Percentiles rank a stretch among this genome's conserved stretches.
phyloP scores from a whole-genome alignment of 2,329 filamentous ascomycete species.

The Colletotrichum euphorbiae region DNA sequence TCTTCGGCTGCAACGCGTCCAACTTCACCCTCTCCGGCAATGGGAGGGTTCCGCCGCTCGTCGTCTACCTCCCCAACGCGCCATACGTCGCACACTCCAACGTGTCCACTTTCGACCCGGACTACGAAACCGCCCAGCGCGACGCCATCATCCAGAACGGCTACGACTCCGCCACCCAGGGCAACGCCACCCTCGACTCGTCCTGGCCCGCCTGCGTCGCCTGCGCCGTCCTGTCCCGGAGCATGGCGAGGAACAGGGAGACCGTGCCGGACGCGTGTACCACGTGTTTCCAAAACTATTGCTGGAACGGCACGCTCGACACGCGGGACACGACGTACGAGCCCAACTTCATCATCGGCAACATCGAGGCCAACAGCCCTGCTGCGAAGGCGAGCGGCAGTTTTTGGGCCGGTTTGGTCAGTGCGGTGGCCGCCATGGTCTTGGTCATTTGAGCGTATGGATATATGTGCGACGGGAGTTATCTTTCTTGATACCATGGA shows the following conservation, averaged over 20 bases:
- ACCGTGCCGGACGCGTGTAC: slow-evolving; percentile 77
- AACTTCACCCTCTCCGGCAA: slow-evolving; percentile 63
- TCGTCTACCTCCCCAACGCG: slow-evolving; percentile 90
- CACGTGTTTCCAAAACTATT: slow-evolving; percentile 84
- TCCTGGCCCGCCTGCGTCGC: slow-evolving; percentile 87
- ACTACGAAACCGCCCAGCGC: slow-evolving; percentile 74
- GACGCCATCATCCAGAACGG: slow-evolving; percentile 89
- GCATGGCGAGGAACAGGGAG: slow-evolving; percentile 77
- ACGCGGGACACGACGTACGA: slow-evolving; percentile 44
- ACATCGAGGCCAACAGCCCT: slow-evolving; percentile 35
- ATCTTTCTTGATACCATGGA: slow-evolving; percentile 7
- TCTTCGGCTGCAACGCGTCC: slow-evolving; percentile 70
- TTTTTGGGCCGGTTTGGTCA: slow-evolving; percentile 23
- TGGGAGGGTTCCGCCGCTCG: slow-evolving; percentile 69
- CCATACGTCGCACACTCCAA: slow-evolving; percentile 85
- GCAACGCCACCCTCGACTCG: slow-evolving; percentile 78
- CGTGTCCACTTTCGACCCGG: slow-evolving; percentile 78
- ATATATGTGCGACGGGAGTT: background rate
- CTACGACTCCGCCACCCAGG: slow-evolving; percentile 84
- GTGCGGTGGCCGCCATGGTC: slow-evolving; percentile 12
- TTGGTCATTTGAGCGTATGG: slow-evolving; percentile 3
- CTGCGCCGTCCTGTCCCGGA: slow-evolving; percentile 86
- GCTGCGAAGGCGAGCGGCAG: slow-evolving; percentile 16
- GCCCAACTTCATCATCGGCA: slow-evolving; percentile 47
- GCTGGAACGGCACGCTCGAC: slow-evolving; percentile 85